Base-by-base conservation (phyloP, 2,329 filamentous ascomycete genomes). In the Aureobasidium lini region DNA sequence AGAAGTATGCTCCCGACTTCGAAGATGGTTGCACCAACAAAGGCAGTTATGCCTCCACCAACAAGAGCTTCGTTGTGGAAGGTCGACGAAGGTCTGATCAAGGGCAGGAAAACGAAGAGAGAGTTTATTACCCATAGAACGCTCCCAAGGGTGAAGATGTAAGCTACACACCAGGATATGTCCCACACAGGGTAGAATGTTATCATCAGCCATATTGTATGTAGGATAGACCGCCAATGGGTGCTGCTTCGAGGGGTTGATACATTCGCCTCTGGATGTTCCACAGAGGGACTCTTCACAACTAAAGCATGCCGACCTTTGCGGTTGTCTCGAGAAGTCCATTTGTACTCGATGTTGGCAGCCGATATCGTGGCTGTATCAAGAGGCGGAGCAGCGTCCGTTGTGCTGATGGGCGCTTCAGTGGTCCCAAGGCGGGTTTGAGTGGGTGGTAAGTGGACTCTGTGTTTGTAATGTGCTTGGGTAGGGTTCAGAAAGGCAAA, bases 11-110 rank as follows among this genome's bases (percentile, higher is more conserved):
- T 84, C 0, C 85, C 85, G 4, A 85, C 57, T 64, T 86, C 84
- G 67, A 89, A 88, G 6, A 88, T 72, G 0, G 83, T 86, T 0
- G 84, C 84, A 4, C 86, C 86, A n/a, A 88, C 77, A 65, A 87
- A 83, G 0, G 83, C 84, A 0, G 81, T 83, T 23, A 86, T 76
- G 1, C 85, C 86, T 3, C 82, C 84, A 0, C 76, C 85, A 63
- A 75, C 73, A 7, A 75, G 62, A 1, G 73, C 70, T 69, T 88
- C 84, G 32, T 75, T 75, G 0, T 71, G 46, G 64, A 88, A 87
- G 59, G 79, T 77, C 0, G 78, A 78, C 0, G 67, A 73, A 0
- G 84, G 84, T 6, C 72, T 69, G 28, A 75, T 74, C 1, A 84
- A 70, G 0, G 86, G 86, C 1, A 87, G 73, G 75, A 80, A 87